Evolutionary conservation across 345 rosid species (phyloP).

Genomic region (Salix dunnii): DNA sequence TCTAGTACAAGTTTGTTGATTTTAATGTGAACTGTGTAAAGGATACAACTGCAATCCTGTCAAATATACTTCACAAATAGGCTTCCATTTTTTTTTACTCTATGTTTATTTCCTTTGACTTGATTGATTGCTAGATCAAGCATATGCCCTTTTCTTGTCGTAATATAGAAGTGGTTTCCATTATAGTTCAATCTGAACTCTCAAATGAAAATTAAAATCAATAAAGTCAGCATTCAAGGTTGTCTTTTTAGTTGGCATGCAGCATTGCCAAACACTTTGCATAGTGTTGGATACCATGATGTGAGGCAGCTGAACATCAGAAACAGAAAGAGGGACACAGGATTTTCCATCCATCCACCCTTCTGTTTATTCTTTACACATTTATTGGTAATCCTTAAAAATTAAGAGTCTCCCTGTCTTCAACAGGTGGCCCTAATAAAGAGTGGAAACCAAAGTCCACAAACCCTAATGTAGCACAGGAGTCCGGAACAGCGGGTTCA

Average conservation of each 20-base stretch:
- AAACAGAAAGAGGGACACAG: neutral
- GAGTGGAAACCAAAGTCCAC: conserved; percentile 94
- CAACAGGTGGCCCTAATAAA: conserved; percentile 54
- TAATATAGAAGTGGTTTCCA: neutral
- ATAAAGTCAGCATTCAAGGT: neutral
- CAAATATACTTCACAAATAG: neutral
- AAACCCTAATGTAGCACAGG: conserved; percentile 44
- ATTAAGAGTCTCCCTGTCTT: conserved; percentile 20
- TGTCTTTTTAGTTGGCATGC: neutral
- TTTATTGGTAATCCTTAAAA: conserved; percentile 6
- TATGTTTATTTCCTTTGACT: neutral
- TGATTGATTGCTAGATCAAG: neutral
- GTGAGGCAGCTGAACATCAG: neutral
- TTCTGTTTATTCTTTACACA: neutral
- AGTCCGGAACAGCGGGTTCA: conserved; percentile 46
- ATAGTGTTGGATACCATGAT: neutral
- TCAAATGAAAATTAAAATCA: neutral
- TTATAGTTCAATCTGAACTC: neutral
- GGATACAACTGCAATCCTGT: neutral
- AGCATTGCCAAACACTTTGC: conserved; percentile 5
- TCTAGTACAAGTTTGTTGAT: neutral
- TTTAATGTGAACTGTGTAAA: neutral
- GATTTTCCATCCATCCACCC: neutral
- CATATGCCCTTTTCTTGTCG: neutral
- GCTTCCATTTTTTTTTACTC: neutral